Percentiles rank a stretch among this genome's conserved stretches.
Evolutionary conservation across 352 stramenopile genomes (phyloP).

Genomic region (Pythium rhizo-oryzae): DNA sequence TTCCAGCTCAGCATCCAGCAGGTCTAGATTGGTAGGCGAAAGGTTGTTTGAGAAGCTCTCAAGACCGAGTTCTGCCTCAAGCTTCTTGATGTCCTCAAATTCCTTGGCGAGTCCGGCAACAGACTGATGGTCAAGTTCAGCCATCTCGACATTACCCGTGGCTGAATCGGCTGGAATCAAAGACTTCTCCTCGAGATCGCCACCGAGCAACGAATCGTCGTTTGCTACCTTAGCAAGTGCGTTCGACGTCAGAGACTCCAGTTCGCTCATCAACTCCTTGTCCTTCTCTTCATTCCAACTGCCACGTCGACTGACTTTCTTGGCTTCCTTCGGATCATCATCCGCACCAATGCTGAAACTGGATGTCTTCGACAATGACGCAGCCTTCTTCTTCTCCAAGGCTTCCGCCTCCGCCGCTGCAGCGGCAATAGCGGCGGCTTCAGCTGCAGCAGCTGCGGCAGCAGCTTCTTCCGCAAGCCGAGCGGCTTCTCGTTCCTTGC

Average conservation of each 20-base stretch:
- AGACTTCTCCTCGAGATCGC: slow-evolving; percentile 52
- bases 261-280: slow-evolving; percentile 84
- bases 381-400: slow-evolving; percentile 38
- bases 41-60: slow-evolving; percentile 56
- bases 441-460: slow-evolving; percentile 34
- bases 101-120: slow-evolving; percentile 59
- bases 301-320: slow-evolving; percentile 58
- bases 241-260: slow-evolving; percentile 75
- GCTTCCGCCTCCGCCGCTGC: slow-evolving; percentile 40
- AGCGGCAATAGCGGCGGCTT: slow-evolving; percentile 35
- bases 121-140: slow-evolving; percentile 34
- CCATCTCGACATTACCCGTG: slow-evolving; percentile 6
- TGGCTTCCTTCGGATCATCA: slow-evolving; percentile 48
- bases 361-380: slow-evolving; percentile 29
- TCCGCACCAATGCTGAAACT: slow-evolving; percentile 79
- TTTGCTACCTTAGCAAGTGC: slow-evolving; percentile 52
- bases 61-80: slow-evolving; percentile 84
- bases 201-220: slow-evolving; percentile 30
- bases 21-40: slow-evolving; percentile 57
- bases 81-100: slow-evolving; percentile 82
- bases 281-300: slow-evolving; percentile 89
- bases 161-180: slow-evolving; percentile 8
- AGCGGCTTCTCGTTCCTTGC: slow-evolving; percentile 57
- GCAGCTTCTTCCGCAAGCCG: slow-evolving; percentile 41
- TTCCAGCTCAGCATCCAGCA: slow-evolving; percentile 77